Conservation (phyloP, 1,139 yeast genomes). For the Yamadazyma conglobata region DNA sequence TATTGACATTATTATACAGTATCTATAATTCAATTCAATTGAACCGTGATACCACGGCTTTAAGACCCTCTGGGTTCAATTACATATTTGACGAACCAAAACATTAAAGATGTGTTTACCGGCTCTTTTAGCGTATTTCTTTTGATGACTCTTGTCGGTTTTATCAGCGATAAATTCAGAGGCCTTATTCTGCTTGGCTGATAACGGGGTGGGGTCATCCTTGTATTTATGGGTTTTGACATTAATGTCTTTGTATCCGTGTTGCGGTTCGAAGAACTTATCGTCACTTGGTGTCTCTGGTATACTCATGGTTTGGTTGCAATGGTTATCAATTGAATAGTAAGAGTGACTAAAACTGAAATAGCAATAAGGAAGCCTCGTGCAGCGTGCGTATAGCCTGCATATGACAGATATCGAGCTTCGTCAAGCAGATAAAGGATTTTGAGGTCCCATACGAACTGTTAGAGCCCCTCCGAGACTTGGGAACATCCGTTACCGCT, state of each 20-base stretch:
- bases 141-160: conserved; percentile 36
- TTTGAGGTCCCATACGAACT: too few relatives aligned
- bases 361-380: conserved; percentile 1
- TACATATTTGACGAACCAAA: conserved; percentile 19
- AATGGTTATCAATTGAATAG: too few relatives aligned
- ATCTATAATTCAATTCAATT: neutral
- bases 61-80: conserved; percentile 8
- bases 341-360: too few relatives aligned
- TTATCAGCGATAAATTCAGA: conserved; percentile 26
- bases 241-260: conserved; percentile 31
- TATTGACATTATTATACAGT: too few relatives aligned
- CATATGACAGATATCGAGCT: conserved; percentile 1
- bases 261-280: conserved; percentile 27
- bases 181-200: conserved; percentile 26
- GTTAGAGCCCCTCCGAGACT: too few relatives aligned
- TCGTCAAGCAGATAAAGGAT: too few relatives aligned
- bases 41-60: too few relatives aligned
- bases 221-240: conserved; percentile 32
- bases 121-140: conserved; percentile 34
- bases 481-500: too few relatives aligned
- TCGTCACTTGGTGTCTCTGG: conserved; percentile 32
- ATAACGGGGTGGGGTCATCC: conserved; percentile 36
- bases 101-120: conserved; percentile 23
- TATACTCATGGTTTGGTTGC: conserved; percentile 13
- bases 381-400: conserved; percentile 2